These are phyloP conservation scores for Podila epicladia DNA, from an alignment of 192 early-diverging fungal genomes.

Conservation along the genomic window DNA sequence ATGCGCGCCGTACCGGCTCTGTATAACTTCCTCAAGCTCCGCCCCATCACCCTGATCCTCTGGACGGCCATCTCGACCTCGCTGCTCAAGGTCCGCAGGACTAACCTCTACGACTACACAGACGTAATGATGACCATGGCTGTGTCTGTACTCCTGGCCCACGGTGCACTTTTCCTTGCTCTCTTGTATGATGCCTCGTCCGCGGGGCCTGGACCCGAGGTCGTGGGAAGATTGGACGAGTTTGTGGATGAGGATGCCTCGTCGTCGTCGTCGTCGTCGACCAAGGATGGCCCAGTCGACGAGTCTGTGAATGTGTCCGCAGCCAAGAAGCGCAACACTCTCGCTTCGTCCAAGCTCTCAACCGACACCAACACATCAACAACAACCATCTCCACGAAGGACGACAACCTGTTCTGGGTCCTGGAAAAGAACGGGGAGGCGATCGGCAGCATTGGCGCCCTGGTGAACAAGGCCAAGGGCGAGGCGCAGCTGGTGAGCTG, in stretches of 20 bases:
- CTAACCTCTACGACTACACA: neutral
- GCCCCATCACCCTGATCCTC: slow-evolving; percentile 31
- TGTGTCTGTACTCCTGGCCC: slow-evolving; percentile 20
- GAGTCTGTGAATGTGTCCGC: neutral
- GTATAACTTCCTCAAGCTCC: slow-evolving; percentile 33
- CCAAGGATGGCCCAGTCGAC: neutral
- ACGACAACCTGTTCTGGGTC: slow-evolving; percentile 39
- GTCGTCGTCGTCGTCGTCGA: neutral
- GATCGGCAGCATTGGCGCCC: slow-evolving; percentile 31
- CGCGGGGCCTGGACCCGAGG: slow-evolving; percentile 9
- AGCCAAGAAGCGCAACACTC: slow-evolving; percentile 2
- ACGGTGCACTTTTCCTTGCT: slow-evolving; percentile 20
- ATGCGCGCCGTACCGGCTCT: slow-evolving; percentile 17
- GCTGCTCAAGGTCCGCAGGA: slow-evolving; percentile 22
- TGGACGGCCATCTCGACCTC: slow-evolving; percentile 39
- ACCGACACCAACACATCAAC: neutral
- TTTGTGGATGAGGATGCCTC: slow-evolving; percentile 28
- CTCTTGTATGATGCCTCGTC: slow-evolving; percentile 34
- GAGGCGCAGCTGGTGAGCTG: slow-evolving; percentile 17
- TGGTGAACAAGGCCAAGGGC: slow-evolving; percentile 6
- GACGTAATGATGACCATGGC: slow-evolving; percentile 16
- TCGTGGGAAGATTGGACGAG: slow-evolving; percentile 15
- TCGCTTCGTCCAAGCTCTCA: neutral
- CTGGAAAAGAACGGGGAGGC: slow-evolving; percentile 4
- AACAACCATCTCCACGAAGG: neutral